Percentiles rank a stretch among this genome's conserved stretches.
Conservation (phyloP, 1,284 basidiomycete genomes). For the Leccinum fallax region DNA sequence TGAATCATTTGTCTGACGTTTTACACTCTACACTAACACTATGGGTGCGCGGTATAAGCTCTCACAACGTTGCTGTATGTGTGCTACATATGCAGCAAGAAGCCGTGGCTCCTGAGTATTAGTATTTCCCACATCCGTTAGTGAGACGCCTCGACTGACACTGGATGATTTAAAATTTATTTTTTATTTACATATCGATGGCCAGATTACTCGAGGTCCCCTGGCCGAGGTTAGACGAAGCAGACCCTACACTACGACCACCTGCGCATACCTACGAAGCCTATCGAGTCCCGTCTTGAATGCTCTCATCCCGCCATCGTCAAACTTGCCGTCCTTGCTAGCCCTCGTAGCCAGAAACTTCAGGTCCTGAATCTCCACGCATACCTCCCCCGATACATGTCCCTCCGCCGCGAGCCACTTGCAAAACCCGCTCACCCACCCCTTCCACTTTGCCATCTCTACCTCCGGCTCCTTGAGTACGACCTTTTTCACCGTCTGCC, state of each 20-base stretch:
- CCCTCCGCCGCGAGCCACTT: slow-evolving; percentile 24
- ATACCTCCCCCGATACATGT: slow-evolving; percentile 6
- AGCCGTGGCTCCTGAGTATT: too few species aligned
- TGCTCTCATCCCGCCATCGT: not conserved
- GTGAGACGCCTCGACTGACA: not conserved
- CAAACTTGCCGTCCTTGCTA: not conserved
- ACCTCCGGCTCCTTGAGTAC: slow-evolving; percentile 21
- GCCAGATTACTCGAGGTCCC: not conserved
- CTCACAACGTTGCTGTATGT: too few species aligned
- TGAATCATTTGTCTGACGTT: too few species aligned
- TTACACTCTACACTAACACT: too few species aligned
- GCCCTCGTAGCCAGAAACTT: not conserved
- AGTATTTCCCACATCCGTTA: too few species aligned
- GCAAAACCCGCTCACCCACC: slow-evolving; percentile 18
- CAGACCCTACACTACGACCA: slow-evolving; percentile 6
- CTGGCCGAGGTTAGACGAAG: not conserved
- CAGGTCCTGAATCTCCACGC: slow-evolving; percentile 13
- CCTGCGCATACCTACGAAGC: slow-evolving; percentile 18
- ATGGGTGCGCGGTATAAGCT: too few species aligned
- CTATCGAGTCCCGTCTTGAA: slow-evolving; percentile 13
- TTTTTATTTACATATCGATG: not conserved
- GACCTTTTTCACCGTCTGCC: slow-evolving; percentile 15
- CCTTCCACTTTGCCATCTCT: slow-evolving; percentile 17
- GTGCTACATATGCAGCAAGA: too few species aligned
- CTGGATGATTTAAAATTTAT: not conserved